phyloP scores from a whole-genome alignment of 768 basidiomycete species.

The Pleurotus pulmonarius region DNA sequence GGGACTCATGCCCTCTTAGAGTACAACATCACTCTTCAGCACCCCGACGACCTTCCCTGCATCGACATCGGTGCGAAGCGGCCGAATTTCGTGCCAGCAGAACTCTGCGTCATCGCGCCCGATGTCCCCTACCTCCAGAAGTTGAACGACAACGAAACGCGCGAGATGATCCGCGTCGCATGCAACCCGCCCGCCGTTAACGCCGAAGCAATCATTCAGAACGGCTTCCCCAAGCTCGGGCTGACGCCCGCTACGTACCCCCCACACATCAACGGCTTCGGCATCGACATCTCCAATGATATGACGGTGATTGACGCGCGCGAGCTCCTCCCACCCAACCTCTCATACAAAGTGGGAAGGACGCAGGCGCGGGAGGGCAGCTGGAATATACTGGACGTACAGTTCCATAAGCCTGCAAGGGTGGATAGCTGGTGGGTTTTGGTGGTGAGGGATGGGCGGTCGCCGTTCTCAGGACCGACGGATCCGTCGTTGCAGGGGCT shows the following conservation, averaged over 20 bases:
- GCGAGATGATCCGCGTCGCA: conserved; percentile 67
- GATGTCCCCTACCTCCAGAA: conserved; percentile 59
- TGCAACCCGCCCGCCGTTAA: conserved; percentile 61
- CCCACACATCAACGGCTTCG: conserved; percentile 49
- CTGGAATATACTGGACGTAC: conserved; percentile 76
- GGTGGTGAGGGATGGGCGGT: conserved; percentile 49
- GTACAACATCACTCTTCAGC: conserved; percentile 46
- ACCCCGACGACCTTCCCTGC: conserved; percentile 47
- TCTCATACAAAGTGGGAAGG: conserved; percentile 50
- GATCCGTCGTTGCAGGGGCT: conserved; percentile 41
- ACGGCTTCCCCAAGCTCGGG: conserved; percentile 59
- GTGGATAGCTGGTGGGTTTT: conserved; percentile 66
- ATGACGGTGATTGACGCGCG: conserved; percentile 68
- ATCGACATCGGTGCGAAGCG: conserved; percentile 40
- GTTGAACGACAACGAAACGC: conserved; percentile 57
- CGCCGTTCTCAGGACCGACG: conserved; percentile 31
- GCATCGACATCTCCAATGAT: conserved; percentile 45
- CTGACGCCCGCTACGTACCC: conserved; percentile 26
- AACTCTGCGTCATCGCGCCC: conserved; percentile 62
- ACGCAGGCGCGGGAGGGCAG: conserved; percentile 51
- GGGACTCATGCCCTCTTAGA: conserved; percentile 31
- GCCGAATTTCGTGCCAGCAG: conserved; percentile 52
- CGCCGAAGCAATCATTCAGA: conserved; percentile 49
- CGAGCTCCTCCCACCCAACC: conserved; percentile 53
- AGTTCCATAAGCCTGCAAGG: conserved; percentile 54